These are phyloP conservation scores for Cutaneotrichosporon spelunceum DNA, from an alignment of 1,284 basidiomycete genomes.

Conservation along the genomic window DNA sequence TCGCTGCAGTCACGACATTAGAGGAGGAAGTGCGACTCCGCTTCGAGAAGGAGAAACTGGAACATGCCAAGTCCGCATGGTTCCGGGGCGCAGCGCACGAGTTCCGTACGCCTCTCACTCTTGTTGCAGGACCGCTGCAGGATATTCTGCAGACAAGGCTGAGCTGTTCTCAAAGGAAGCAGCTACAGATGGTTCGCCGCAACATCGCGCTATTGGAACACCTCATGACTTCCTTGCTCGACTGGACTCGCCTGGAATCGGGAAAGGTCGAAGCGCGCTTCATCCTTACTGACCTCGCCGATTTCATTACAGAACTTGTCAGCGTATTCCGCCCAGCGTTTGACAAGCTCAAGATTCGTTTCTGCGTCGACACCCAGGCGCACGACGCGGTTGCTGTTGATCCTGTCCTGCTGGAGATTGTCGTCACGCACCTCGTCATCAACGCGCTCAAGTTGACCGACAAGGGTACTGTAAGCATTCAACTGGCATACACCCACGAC, in stretches of 20 bases:
- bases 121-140: slow-evolving; percentile 41
- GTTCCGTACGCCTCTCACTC: slow-evolving; percentile 45
- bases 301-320: slow-evolving; percentile 46
- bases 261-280: slow-evolving; percentile 45
- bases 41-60: slow-evolving; percentile 48
- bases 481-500: slow-evolving; percentile 28
- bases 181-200: slow-evolving; percentile 39
- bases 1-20: slow-evolving; percentile 40
- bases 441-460: slow-evolving; percentile 50
- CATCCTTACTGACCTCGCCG: slow-evolving; percentile 43
- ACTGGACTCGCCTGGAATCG: slow-evolving; percentile 47
- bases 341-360: slow-evolving; percentile 21
- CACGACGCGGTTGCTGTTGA: slow-evolving; percentile 40
- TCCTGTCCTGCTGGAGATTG: slow-evolving; percentile 51
- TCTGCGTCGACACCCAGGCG: slow-evolving; percentile 11
- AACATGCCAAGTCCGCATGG: slow-evolving; percentile 48
- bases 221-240: slow-evolving; percentile 48
- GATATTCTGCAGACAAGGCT: slow-evolving; percentile 31
- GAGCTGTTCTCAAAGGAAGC: slow-evolving; percentile 26
- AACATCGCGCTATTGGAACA: slow-evolving; percentile 44
- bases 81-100: slow-evolving; percentile 51
- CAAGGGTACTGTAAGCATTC: slow-evolving; percentile 37
- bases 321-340: slow-evolving; percentile 47
- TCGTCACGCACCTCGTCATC: slow-evolving; percentile 46
- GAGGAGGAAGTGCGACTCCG: slow-evolving; percentile 45